Conservation (phyloP, 306 rosid genomes). For the Begonia fuchsioides region DNA sequence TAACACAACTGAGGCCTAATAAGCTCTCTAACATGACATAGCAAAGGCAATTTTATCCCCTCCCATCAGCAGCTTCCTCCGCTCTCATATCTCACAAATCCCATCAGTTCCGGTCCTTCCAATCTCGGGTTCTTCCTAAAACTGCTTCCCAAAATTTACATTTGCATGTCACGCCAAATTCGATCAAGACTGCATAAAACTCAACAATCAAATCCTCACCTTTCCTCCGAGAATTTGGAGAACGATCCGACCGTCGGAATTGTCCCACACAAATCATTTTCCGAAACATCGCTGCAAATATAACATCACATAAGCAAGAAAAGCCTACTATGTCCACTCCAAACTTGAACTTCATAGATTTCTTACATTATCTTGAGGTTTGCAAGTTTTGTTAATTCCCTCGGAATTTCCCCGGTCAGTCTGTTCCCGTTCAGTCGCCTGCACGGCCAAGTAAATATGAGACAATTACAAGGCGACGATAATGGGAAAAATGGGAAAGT, state of each 20-base stretch:
- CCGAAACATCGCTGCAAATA: conserved; percentile 49
- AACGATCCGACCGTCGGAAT: conserved; percentile 64
- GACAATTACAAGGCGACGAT: background rate
- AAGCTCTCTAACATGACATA: too few relatives aligned
- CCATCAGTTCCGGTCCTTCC: conserved; percentile 82
- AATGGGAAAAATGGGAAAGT: background rate
- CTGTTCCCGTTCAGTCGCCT: conserved; percentile 63
- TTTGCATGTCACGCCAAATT: background rate
- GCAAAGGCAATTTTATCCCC: background rate
- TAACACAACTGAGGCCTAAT: too few relatives aligned
- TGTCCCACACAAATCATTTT: conserved; percentile 70
- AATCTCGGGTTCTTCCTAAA: conserved; percentile 71
- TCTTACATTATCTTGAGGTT: conserved; percentile 67
- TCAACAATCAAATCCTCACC: conserved; percentile 18
- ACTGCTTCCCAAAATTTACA: conserved; percentile 25
- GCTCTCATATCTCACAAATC: conserved; percentile 71
- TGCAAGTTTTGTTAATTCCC: conserved; percentile 51
- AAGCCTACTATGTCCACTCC: too few relatives aligned
- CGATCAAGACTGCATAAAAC: background rate
- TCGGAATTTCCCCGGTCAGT: conserved; percentile 61
- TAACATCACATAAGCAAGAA: background rate
- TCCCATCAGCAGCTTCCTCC: conserved; percentile 50
- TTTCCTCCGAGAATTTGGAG: conserved; percentile 53
- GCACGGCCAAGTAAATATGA: conserved; percentile 6
- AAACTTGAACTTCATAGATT: too few relatives aligned